These are phyloP conservation scores for Psilocybe cubensis DNA, from an alignment of 768 basidiomycete genomes.

Conservation along the genomic window DNA sequence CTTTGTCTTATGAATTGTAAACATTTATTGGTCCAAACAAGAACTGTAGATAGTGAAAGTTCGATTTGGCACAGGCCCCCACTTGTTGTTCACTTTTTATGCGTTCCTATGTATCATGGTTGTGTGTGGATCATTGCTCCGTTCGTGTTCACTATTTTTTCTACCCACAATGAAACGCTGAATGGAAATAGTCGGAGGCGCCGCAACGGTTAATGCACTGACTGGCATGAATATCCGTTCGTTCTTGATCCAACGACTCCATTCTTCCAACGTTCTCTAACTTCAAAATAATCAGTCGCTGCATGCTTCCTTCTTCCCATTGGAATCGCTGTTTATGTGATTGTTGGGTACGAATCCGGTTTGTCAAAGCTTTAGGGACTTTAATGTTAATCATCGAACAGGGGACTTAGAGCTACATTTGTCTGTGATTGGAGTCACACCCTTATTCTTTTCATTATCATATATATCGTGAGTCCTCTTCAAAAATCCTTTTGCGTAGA, in stretches of 20 bases:
- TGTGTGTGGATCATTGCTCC: constrained; percentile 52
- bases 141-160: constrained; percentile 28
- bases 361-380: background rate
- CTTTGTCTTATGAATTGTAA: background rate
- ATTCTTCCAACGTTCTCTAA: background rate
- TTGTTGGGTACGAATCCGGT: constrained; percentile 27
- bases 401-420: constrained; percentile 48
- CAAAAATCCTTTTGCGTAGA: background rate
- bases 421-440: constrained; percentile 49
- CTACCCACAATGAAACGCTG: background rate
- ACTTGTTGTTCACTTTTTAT: constrained; percentile 56
- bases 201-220: constrained; percentile 46
- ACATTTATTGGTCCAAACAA: background rate
- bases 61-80: constrained; percentile 49
- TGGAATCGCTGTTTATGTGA: constrained; percentile 45
- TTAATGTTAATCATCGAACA: background rate
- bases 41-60: constrained; percentile 48
- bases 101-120: constrained; percentile 54
- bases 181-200: constrained; percentile 41
- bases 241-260: background rate
- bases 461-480: constrained; percentile 27
- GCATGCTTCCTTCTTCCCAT: constrained; percentile 50
- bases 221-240: constrained; percentile 46
- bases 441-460: constrained; percentile 45
- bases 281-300: constrained; percentile 23